Evolutionary conservation across 169 alveolate species (phyloP).

Genomic region (Eimeria praecox): DNA sequence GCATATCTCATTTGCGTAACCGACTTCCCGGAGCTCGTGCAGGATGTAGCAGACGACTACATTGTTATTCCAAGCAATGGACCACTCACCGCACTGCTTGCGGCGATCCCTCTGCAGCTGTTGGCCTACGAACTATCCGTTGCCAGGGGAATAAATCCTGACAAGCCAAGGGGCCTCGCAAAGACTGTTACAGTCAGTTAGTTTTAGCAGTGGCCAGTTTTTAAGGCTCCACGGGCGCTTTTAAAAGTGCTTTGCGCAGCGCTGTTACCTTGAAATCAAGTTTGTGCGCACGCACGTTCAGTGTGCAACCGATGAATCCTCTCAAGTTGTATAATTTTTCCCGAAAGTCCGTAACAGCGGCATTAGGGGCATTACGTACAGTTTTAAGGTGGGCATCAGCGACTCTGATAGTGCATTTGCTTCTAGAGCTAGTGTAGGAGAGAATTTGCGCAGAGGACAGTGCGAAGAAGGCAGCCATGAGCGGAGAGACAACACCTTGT

Average conservation of each 20-base stretch:
- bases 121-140: conserved; percentile 83
- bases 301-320: neutral
- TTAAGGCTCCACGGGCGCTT: conserved; percentile 12
- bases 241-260: neutral
- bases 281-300: neutral
- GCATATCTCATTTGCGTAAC: conserved; percentile 95
- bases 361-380: neutral
- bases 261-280: neutral
- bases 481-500: neutral
- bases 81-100: conserved; percentile 83
- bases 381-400: neutral
- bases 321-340: neutral
- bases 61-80: conserved; percentile 84
- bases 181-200: conserved; percentile 88
- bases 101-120: conserved; percentile 84
- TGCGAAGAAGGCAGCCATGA: neutral
- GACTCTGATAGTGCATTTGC: neutral
- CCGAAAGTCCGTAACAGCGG: neutral
- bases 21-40: conserved; percentile 89
- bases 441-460: neutral
- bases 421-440: neutral
- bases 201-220: conserved; percentile 15
- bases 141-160: conserved; percentile 88
- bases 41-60: conserved; percentile 91
- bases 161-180: conserved; percentile 89